phyloP scores from a whole-genome alignment of 805 yeast species.

The Metschnikowia koreensis region DNA sequence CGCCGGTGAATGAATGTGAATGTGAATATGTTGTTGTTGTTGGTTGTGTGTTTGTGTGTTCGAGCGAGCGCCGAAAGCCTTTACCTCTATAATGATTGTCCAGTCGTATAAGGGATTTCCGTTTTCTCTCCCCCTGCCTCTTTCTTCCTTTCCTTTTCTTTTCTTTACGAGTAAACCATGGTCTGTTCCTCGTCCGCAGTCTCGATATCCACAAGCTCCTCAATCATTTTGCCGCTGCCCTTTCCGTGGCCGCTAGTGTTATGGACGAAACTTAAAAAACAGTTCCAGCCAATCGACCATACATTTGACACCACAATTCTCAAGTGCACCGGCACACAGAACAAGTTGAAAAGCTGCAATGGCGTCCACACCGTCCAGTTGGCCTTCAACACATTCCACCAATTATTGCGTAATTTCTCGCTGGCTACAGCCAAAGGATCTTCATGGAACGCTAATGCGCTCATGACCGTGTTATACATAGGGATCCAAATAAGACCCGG shows the following conservation, averaged over 20 bases:
- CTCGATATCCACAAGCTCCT: constrained; percentile 40
- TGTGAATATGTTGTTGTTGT: background rate
- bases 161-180: constrained; percentile 27
- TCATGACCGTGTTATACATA: constrained; percentile 40
- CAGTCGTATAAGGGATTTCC: too few species aligned
- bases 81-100: too few species aligned
- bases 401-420: constrained; percentile 35
- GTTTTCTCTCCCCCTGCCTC: too few species aligned
- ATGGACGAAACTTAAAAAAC: constrained; percentile 47
- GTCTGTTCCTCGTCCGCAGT: constrained; percentile 34
- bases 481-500: constrained; percentile 44
- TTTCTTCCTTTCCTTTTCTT: background rate
- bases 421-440: constrained; percentile 32
- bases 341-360: constrained; percentile 37
- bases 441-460: constrained; percentile 33
- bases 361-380: constrained; percentile 45
- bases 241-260: constrained; percentile 42
- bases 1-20: background rate
- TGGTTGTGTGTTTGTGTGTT: too few species aligned
- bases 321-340: constrained; percentile 39
- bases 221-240: constrained; percentile 35
- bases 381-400: constrained; percentile 42
- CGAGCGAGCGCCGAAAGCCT: too few species aligned
- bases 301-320: constrained; percentile 37
- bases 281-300: constrained; percentile 44